Evolutionary conservation across 2,329 filamentous ascomycete genomes (phyloP), one percentile per base, ranked within the genome.

Genomic region (Colletotrichum sp.): DNA sequence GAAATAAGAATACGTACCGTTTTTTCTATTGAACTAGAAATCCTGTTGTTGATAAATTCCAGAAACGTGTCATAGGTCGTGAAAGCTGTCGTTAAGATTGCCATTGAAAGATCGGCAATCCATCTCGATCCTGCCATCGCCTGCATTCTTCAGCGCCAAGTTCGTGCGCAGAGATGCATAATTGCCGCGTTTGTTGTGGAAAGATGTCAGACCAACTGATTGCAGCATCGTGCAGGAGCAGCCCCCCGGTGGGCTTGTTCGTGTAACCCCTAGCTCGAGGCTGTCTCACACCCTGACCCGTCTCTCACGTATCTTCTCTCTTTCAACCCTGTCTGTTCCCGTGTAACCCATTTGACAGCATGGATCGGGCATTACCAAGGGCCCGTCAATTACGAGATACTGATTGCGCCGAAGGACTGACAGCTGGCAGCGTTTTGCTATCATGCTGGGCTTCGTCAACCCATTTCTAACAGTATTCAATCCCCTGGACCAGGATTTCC

Each of bases 151-250:
- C n/a, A 52, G 12, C n/a, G n/a, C n/a, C 13, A 36, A 36, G 34
- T 6, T 22, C 7, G n/a, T 52, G 43, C 43, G 36, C 55, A 16
- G 15, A 56, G 27, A 30, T 62, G 58, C 58, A 62, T 36, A 16
- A 62, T 62, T 22, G 28, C 30, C 32, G 58, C 28, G 30, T 62
- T 34, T 32, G 18, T 9, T 52, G 13, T n/a, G 22, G 25, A 36
- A 18, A 27, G 13, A 67, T 56, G 62, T 62, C 12, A 56, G 52
- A 56, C 39, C 36, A 71, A 66, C 5, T 61, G 56, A 76, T 74
- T 76, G 74, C 58, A 64, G 43, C 43, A 74, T 74, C 58, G 43
- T 74, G 74, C 70, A 76, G 71, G 39, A 48, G 58, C 5, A 65
- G 60, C 13, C 16, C n/a, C 25, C 73, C 32, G 56, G 16, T 6